phyloP scores from a whole-genome alignment of 2,329 filamentous ascomycete genomes.

The Fusarium sp. region DNA sequence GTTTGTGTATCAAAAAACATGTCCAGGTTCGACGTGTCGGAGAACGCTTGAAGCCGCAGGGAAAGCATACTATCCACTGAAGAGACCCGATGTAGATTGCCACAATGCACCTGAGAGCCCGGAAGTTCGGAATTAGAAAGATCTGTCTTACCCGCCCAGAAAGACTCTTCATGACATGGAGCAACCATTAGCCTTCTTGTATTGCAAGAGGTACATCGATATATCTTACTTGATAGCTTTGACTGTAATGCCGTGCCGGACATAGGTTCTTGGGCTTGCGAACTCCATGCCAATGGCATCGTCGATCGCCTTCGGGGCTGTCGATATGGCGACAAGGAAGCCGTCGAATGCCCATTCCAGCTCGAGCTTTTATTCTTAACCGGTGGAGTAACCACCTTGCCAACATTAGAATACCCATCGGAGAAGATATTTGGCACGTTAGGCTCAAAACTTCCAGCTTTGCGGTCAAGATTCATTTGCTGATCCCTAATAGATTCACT shows the following conservation, averaged over 20 bases:
- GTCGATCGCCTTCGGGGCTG: conserved; percentile 1
- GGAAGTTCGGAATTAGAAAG: background rate
- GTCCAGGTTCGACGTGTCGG: background rate
- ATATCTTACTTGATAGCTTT: conserved; percentile 1
- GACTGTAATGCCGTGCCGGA: background rate
- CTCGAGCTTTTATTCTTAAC: background rate
- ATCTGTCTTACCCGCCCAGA: background rate
- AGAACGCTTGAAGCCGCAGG: background rate
- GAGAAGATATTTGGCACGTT: background rate
- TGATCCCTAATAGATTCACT: background rate
- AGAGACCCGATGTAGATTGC: background rate
- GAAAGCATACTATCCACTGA: background rate
- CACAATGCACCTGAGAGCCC: background rate
- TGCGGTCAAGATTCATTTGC: conserved; percentile 3
- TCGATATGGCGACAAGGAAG: background rate
- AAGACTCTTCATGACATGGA: background rate
- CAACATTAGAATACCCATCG: background rate
- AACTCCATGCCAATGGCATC: background rate
- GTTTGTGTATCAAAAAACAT: background rate
- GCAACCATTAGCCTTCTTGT: background rate
- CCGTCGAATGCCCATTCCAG: background rate
- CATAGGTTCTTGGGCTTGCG: background rate
- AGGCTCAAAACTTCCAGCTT: background rate
- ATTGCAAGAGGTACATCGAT: background rate
- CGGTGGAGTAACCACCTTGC: background rate